phyloP scores from a whole-genome alignment of 2,329 filamentous ascomycete species.

The Blastomyces percursus region DNA sequence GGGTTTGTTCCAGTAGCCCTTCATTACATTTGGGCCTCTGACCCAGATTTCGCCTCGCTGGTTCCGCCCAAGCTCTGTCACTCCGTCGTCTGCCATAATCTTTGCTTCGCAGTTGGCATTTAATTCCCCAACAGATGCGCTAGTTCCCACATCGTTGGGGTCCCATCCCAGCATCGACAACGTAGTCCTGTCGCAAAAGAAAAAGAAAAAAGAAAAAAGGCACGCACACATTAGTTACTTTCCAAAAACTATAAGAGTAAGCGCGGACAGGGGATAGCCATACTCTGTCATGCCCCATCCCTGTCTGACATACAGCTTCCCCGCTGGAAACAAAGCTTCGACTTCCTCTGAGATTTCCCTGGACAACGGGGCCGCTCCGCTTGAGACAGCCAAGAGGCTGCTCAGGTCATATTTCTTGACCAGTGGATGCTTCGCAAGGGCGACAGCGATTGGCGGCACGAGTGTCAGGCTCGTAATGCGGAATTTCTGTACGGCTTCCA shows the following conservation, averaged over 20 bases:
- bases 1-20: conserved; percentile 63
- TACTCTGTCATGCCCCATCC: conserved; percentile 83
- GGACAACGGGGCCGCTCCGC: conserved; percentile 59
- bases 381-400: conserved; percentile 48
- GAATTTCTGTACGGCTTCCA: conserved; percentile 56
- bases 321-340: conserved; percentile 44
- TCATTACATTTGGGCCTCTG: conserved; percentile 59
- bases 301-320: conserved; percentile 48
- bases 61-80: conserved; percentile 41
- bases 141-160: conserved; percentile 36
- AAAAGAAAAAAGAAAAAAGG: not conserved
- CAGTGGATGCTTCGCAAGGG: conserved; percentile 59
- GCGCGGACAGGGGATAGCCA: conserved; percentile 20
- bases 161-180: conserved; percentile 59
- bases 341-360: conserved; percentile 48
- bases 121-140: conserved; percentile 53
- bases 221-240: not conserved
- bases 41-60: conserved; percentile 63
- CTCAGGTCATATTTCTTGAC: conserved; percentile 57
- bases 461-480: conserved; percentile 55
- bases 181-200: conserved; percentile 38
- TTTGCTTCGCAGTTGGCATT: conserved; percentile 58
- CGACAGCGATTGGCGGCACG: conserved; percentile 66
- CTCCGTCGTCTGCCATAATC: conserved; percentile 45
- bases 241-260: not conserved